A percentile compares a stretch with the other conserved stretches of the same genome.
phyloP scores from a whole-genome alignment of 805 yeast species.

The Cyberlindnera samutprakarnensis region DNA sequence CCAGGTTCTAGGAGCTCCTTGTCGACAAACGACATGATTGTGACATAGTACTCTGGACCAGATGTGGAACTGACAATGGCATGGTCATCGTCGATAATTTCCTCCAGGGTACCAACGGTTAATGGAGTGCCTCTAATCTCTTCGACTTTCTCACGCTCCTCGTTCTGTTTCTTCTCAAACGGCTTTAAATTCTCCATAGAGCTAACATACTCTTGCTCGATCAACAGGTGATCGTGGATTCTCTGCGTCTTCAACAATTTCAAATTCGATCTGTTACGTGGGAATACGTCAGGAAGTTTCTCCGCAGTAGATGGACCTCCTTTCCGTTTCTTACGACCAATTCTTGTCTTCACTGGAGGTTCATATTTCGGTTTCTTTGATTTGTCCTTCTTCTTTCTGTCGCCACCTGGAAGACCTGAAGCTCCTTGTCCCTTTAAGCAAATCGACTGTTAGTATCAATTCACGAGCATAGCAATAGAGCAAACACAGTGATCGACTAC shows the following conservation, averaged over 20 bases:
- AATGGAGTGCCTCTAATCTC: constrained; percentile 95
- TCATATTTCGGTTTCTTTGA: constrained; percentile 94
- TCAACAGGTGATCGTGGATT: constrained; percentile 87
- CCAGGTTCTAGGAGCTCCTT: constrained; percentile 95
- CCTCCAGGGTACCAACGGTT: constrained; percentile 94
- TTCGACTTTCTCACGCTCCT: constrained; percentile 91
- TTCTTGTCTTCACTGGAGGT: constrained; percentile 94
- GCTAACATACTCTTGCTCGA: constrained; percentile 94
- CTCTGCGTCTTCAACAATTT: constrained; percentile 89
- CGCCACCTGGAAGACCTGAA: constrained; percentile 42
- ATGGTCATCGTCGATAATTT: constrained; percentile 96
- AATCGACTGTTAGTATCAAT: too few relatives aligned
- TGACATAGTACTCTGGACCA: constrained; percentile 96
- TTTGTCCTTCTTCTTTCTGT: constrained; percentile 51
- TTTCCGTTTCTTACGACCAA: constrained; percentile 88
- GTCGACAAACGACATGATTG: constrained; percentile 93
- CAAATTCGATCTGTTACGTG: constrained; percentile 89
- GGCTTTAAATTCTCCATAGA: constrained; percentile 94
- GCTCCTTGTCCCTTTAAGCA: constrained; percentile 52
- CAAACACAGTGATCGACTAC: too few relatives aligned
- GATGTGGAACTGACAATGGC: constrained; percentile 95
- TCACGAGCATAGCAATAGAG: too few relatives aligned
- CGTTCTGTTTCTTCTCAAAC: constrained; percentile 92
- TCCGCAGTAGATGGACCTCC: constrained; percentile 80
- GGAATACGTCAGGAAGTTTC: constrained; percentile 81